A percentile compares a stretch with the other conserved stretches of the same genome.
phyloP scores from a whole-genome alignment of 495 filamentous ascomycete genomes.

The Xylaria nigripes region DNA sequence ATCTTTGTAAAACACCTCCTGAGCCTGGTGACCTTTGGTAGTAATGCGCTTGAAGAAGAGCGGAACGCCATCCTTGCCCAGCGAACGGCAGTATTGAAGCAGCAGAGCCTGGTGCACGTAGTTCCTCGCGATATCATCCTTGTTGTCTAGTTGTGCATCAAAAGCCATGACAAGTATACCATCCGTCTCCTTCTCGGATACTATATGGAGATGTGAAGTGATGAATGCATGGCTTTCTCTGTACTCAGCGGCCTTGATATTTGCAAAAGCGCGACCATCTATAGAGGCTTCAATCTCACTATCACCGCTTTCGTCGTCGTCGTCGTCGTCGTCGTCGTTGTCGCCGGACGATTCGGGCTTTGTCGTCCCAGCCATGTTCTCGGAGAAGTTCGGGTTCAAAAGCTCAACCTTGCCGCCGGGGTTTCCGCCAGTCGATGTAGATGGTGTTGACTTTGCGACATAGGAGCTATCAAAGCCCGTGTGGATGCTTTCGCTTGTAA shows the following conservation, averaged over 20 bases:
- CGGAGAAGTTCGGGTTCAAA: constrained; percentile 58
- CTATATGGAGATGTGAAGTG: constrained; percentile 59
- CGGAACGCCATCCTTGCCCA: constrained; percentile 79
- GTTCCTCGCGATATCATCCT: constrained; percentile 68
- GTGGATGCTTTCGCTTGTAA: constrained; percentile 86
- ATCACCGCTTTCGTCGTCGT: constrained; percentile 64
- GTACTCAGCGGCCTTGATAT: constrained; percentile 72
- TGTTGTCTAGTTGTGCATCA: constrained; percentile 67
- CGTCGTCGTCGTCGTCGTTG: constrained; percentile 40
- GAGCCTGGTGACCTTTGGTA: constrained; percentile 86
- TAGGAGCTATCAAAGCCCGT: constrained; percentile 84
- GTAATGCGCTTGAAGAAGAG: constrained; percentile 96
- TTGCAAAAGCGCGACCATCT: constrained; percentile 68
- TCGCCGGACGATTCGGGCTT: constrained; percentile 29
- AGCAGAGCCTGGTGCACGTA: constrained; percentile 92
- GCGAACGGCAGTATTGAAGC: constrained; percentile 84
- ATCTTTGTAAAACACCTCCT: constrained; percentile 84
- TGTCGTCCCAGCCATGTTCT: constrained; percentile 14
- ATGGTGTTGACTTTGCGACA: constrained; percentile 51
- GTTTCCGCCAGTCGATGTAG: constrained; percentile 33
- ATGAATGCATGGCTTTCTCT: constrained; percentile 66
- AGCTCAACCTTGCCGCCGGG: constrained; percentile 58
- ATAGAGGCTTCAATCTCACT: constrained; percentile 65
- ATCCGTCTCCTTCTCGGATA: constrained; percentile 84
- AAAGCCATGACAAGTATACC: constrained; percentile 86